Conservation (phyloP, 2,329 filamentous ascomycete genomes). For the Grosmannia serpens region DNA sequence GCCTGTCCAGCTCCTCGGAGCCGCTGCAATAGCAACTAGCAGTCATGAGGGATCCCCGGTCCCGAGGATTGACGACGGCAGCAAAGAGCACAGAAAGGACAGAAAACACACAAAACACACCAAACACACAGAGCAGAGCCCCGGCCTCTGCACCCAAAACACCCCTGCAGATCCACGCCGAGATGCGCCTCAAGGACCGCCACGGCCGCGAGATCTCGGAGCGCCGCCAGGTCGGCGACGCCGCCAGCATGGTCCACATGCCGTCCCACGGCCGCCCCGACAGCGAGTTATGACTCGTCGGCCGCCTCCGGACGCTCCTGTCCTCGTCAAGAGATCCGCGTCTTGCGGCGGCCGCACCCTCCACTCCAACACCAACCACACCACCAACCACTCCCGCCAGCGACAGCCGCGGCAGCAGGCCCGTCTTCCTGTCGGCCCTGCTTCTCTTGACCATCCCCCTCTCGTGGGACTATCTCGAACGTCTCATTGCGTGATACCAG, state of each 20-base stretch:
- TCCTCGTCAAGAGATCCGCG: neutral
- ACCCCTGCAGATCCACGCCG: constrained; percentile 44
- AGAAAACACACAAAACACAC: neutral
- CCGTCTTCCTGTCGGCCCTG: constrained; percentile 3
- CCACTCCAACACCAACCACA: neutral
- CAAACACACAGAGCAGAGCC: neutral
- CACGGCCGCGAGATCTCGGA: constrained; percentile 60
- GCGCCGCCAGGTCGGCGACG: constrained; percentile 82
- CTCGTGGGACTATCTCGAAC: constrained; percentile 6
- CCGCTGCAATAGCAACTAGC: constrained; percentile 90
- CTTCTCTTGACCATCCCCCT: constrained; percentile 6
- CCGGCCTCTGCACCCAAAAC: constrained; percentile 3
- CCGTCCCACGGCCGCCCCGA: constrained; percentile 20
- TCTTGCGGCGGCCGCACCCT: neutral
- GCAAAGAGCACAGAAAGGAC: constrained; percentile 1
- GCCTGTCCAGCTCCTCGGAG: constrained; percentile 88
- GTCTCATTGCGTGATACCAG: neutral
- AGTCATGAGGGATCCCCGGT: constrained; percentile 67
- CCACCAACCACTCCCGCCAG: neutral
- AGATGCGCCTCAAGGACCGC: constrained; percentile 53
- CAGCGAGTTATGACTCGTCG: constrained; percentile 21
- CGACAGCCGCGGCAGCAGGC: neutral
- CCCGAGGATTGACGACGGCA: constrained; percentile 55
- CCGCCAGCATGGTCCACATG: constrained; percentile 61
- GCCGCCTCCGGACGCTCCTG: neutral